These are phyloP conservation scores for Fusarium clavum DNA, from an alignment of 2,329 filamentous ascomycete species.

Conservation along the genomic window DNA sequence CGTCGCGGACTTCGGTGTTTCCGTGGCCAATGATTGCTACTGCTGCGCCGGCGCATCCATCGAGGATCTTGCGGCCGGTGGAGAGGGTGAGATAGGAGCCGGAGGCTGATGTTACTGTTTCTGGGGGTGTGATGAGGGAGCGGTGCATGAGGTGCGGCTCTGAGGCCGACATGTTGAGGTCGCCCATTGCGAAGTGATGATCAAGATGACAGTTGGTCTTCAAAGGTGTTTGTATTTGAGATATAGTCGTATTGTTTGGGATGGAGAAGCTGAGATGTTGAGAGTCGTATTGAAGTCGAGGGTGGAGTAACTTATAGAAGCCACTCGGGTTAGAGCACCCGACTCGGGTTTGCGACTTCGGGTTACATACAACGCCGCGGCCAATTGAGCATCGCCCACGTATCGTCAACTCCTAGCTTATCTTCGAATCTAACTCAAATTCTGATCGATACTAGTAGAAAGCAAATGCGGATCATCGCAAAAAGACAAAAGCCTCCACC, in stretches of 20 bases:
- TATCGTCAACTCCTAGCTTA: neutral
- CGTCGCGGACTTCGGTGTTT: constrained; percentile 68
- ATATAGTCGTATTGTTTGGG: rapidly evolving
- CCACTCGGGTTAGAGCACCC: constrained; percentile 2
- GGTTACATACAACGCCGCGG: neutral
- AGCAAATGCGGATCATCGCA: constrained; percentile 45
- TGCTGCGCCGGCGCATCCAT: constrained; percentile 79
- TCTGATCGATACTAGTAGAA: constrained; percentile 27
- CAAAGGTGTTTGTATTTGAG: rapidly evolving
- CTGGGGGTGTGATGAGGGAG: constrained; percentile 47
- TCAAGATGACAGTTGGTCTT: rapidly evolving
- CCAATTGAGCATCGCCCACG: neutral
- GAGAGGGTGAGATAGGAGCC: constrained; percentile 53
- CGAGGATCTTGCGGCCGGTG: constrained; percentile 63
- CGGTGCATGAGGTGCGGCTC: constrained; percentile 50
- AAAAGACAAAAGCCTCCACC: constrained; percentile 42
- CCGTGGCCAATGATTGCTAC: constrained; percentile 70
- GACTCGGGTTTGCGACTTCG: constrained; percentile 21
- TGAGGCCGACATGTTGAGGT: neutral
- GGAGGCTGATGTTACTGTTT: constrained; percentile 56
- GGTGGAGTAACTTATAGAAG: constrained; percentile 16
- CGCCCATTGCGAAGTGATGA: constrained; percentile 3
- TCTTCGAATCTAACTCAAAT: too few species aligned
- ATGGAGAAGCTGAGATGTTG: neutral
- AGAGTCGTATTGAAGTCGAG: neutral